These are phyloP conservation scores for Pestalotiopsis sp. DNA, from an alignment of 2,329 filamentous ascomycete genomes.

Conservation along the genomic window DNA sequence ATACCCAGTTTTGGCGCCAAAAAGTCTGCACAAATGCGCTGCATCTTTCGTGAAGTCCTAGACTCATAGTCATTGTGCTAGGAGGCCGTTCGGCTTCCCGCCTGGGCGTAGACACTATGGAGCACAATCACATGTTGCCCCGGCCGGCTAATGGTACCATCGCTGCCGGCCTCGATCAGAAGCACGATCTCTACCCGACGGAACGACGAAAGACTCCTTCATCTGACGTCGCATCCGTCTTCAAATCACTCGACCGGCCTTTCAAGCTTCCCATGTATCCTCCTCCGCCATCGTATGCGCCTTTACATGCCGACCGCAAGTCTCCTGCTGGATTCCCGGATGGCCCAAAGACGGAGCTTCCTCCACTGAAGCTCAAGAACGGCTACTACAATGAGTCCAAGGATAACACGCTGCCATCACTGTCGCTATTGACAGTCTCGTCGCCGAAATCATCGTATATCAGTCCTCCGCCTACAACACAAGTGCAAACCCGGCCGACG, in stretches of 20 bases:
- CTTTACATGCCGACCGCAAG: slow-evolving; percentile 27
- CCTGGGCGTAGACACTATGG: slow-evolving; percentile 25
- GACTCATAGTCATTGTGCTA: slow-evolving; percentile 15
- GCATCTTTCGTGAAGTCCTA: slow-evolving; percentile 3
- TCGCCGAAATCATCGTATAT: slow-evolving; percentile 26
- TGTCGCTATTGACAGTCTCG: slow-evolving; percentile 42
- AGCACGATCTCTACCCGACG: slow-evolving; percentile 17
- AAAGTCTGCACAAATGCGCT: slow-evolving; percentile 14
- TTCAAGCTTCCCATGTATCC: slow-evolving; percentile 37
- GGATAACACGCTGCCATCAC: slow-evolving; percentile 40
- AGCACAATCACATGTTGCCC: slow-evolving; percentile 51
- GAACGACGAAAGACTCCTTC: slow-evolving; percentile 25
- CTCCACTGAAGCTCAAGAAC: slow-evolving; percentile 42
- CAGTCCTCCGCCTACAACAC: slow-evolving; percentile 16
- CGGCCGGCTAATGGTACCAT: slow-evolving; percentile 29
- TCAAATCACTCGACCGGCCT: slow-evolving; percentile 30
- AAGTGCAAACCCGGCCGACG: slow-evolving; percentile 12
- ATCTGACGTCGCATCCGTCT: slow-evolving; percentile 21
- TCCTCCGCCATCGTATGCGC: slow-evolving; percentile 40
- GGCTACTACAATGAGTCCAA: slow-evolving; percentile 26
- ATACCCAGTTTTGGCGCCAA: slow-evolving; percentile 7
- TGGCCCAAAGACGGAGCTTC: slow-evolving; percentile 39
- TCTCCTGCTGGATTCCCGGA: slow-evolving; percentile 35
- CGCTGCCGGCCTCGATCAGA: slow-evolving; percentile 18
- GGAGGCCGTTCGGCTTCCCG: slow-evolving; percentile 20